phyloP scores from a whole-genome alignment of 495 filamentous ascomycete species.

The Penicillium psychrofluorescens region DNA sequence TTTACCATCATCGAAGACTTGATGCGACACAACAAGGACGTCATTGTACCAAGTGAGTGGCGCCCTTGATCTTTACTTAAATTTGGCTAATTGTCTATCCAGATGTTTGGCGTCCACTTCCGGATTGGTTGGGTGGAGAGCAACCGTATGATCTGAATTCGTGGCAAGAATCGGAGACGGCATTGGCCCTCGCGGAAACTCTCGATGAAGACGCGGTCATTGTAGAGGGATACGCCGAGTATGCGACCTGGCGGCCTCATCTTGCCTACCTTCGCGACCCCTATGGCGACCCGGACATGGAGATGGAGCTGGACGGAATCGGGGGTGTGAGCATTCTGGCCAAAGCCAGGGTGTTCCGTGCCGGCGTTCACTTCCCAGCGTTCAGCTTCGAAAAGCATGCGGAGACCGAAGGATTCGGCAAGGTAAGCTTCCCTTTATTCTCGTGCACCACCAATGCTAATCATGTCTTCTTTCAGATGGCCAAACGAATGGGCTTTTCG shows the following conservation, averaged over 20 bases:
- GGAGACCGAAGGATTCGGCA: conserved; percentile 97
- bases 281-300: conserved; percentile 97
- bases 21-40: conserved; percentile 98
- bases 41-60: conserved; percentile 95
- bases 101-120: conserved; percentile 98
- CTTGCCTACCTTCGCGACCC: conserved; percentile 95
- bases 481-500: conserved; percentile 87
- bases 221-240: conserved; percentile 98
- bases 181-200: conserved; percentile 85
- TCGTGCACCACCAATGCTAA: conserved; percentile 19
- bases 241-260: conserved; percentile 97
- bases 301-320: conserved; percentile 99
- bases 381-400: conserved; percentile 99
- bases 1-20: conserved; percentile 94
- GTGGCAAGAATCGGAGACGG: conserved; percentile 98
- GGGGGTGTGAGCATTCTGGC: conserved; percentile 96
- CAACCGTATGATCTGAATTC: conserved; percentile 99
- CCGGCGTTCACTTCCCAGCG: conserved; percentile 94
- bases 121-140: conserved; percentile 98
- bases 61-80: conserved; percentile 4
- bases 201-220: conserved; percentile 98
- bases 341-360: conserved; percentile 89
- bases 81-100: conserved; percentile 1
- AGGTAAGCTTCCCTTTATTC: conserved; percentile 48
- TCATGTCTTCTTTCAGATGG: conserved; percentile 59